A percentile compares a stretch with the other conserved stretches of the same genome.
phyloP scores from a whole-genome alignment of 2,329 filamentous ascomycete species.

The Venturiaceae sp. region DNA sequence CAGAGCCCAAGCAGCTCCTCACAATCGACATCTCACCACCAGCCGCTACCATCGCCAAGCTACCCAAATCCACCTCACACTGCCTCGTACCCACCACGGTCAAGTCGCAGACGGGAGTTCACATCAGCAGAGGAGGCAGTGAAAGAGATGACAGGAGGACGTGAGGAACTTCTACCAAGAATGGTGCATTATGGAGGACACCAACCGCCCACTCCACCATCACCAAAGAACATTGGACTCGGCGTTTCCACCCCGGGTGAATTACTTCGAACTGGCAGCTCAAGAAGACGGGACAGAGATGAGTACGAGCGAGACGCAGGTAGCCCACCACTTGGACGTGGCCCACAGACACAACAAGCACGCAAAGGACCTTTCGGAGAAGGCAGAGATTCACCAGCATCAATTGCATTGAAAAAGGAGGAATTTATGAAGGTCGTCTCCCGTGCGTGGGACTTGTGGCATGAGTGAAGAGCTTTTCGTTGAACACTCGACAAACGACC shows the following conservation, averaged over 20 bases:
- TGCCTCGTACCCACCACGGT: conserved; percentile 30
- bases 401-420: conserved; percentile 76
- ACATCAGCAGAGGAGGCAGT: conserved; percentile 94
- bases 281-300: conserved; percentile 67
- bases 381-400: conserved; percentile 78
- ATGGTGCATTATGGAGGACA: conserved; percentile 93
- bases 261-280: conserved; percentile 34
- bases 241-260: conserved; percentile 2
- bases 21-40: conserved; percentile 50
- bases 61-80: conserved; percentile 38
- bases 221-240: conserved; percentile 37
- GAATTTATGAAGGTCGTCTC: conserved; percentile 83
- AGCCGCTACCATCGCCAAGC: conserved; percentile 67
- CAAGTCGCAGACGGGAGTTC: conserved; percentile 68
- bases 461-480: conserved; percentile 50
- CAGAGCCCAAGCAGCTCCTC: conserved; percentile 55
- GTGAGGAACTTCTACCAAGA: conserved; percentile 83
- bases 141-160: conserved; percentile 78
- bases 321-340: conserved; percentile 73
- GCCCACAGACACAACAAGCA: conserved; percentile 36
- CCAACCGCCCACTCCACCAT: conserved; percentile 86
- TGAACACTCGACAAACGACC: background rate
- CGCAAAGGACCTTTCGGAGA: conserved; percentile 57
- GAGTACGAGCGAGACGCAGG: conserved; percentile 87
- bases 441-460: conserved; percentile 92